These are phyloP conservation scores for Coemansia sp. DNA, from an alignment of 192 early-diverging fungal species.

Conservation along the genomic window DNA sequence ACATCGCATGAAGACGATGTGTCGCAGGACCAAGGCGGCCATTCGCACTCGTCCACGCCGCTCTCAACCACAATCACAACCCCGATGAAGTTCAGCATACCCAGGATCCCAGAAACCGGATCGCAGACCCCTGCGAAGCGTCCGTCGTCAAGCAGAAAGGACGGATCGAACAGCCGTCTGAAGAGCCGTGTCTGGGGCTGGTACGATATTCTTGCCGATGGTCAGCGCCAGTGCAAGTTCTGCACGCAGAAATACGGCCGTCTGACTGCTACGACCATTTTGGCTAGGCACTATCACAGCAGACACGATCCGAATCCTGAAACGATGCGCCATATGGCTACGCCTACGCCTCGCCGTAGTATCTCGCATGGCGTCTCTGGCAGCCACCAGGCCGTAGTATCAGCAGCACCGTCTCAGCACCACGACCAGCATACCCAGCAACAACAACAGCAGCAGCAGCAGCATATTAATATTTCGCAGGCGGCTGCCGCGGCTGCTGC, in stretches of 20 bases:
- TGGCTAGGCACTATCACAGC: constrained; percentile 51
- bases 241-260: constrained; percentile 49
- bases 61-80: neutral
- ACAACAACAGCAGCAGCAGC: constrained; percentile 4
- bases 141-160: constrained; percentile 3
- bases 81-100: neutral
- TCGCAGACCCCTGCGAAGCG: neutral
- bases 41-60: constrained; percentile 4
- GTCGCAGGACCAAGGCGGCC: constrained; percentile 5
- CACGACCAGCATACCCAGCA: no score
- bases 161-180: constrained; percentile 28
- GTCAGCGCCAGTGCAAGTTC: constrained; percentile 47
- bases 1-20: constrained; percentile 7
- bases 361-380: neutral
- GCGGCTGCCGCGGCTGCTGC: constrained; percentile 37
- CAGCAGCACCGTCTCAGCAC: neutral
- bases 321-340: constrained; percentile 12
- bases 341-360: constrained; percentile 10
- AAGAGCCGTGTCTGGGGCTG: constrained; percentile 54
- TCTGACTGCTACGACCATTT: constrained; percentile 49
- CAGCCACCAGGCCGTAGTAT: constrained; percentile 5
- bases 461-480: constrained; percentile 26
- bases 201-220: constrained; percentile 47
- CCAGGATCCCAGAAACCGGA: neutral
- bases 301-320: constrained; percentile 38